phyloP scores from a whole-genome alignment of 1,284 basidiomycete genomes.

The Ustilago xerochloae region DNA sequence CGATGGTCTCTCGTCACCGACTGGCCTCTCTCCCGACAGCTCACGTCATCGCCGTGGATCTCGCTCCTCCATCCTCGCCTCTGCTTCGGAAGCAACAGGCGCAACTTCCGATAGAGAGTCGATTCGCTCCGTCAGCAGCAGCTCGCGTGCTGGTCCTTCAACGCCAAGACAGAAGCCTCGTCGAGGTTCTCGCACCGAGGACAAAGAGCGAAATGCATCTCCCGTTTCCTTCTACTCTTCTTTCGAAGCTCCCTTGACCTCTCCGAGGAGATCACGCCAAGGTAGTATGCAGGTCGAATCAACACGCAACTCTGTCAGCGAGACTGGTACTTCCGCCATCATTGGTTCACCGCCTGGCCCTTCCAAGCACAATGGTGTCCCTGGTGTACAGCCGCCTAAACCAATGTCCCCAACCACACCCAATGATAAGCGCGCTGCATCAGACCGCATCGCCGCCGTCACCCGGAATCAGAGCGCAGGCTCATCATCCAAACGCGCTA shows the following conservation, averaged over 20 bases:
- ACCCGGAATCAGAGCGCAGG: not conserved
- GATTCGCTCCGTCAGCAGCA: conserved; percentile 33
- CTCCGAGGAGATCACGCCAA: conserved; percentile 25
- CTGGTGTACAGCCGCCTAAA: not conserved
- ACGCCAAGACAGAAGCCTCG: conserved; percentile 17
- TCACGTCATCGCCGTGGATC: conserved; percentile 37
- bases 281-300: conserved; percentile 16
- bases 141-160: conserved; percentile 21
- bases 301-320: not conserved
- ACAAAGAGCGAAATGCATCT: conserved; percentile 20
- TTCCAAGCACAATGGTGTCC: not conserved
- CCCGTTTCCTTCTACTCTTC: conserved; percentile 45
- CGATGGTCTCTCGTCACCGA: conserved; percentile 6
- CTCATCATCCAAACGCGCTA: not conserved
- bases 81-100: conserved; percentile 29
- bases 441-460: not conserved
- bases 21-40: conserved; percentile 11
- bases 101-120: conserved; percentile 24
- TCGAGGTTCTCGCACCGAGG: conserved; percentile 12
- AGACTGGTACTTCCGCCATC: not conserved
- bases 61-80: conserved; percentile 39
- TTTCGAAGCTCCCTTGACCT: conserved; percentile 16
- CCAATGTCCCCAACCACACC: not conserved
- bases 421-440: not conserved
- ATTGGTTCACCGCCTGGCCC: not conserved